Conservation (phyloP, 345 rosid genomes). For the Trapa incisa region DNA sequence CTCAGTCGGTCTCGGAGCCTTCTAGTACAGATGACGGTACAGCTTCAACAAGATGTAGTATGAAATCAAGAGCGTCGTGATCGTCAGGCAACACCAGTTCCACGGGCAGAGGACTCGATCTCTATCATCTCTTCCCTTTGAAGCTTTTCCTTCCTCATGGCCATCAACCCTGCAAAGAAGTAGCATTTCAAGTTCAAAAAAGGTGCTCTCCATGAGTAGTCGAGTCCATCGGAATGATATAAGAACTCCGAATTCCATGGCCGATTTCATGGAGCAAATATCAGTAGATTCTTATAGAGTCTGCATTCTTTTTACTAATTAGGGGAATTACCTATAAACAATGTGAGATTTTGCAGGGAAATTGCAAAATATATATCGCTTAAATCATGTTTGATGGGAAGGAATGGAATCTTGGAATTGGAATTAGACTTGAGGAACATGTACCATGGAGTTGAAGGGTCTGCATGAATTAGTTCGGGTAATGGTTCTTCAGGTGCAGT, state of each 20-base stretch:
- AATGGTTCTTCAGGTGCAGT: constrained; percentile 3
- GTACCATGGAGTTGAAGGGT: neutral
- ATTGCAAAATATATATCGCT: too few relatives aligned
- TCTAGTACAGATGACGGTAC: constrained; percentile 9
- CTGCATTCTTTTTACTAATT: too few relatives aligned
- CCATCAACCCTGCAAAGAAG: constrained; percentile 1
- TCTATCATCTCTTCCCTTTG: neutral
- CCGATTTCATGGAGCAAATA: neutral
- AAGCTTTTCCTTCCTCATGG: too few relatives aligned
- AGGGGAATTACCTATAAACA: too few relatives aligned
- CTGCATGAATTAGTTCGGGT: neutral
- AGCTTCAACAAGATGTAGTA: constrained; percentile 22
- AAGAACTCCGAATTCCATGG: too few relatives aligned
- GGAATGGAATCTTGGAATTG: too few relatives aligned
- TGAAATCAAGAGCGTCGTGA: constrained; percentile 15
- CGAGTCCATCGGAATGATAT: too few relatives aligned
- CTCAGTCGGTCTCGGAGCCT: neutral
- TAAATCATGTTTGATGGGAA: too few relatives aligned
- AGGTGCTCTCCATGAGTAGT: too few relatives aligned
- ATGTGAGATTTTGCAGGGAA: too few relatives aligned
- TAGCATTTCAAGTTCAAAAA: neutral
- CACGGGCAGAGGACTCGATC: constrained; percentile 7
- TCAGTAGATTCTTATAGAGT: neutral
- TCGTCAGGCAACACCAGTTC: constrained; percentile 13
- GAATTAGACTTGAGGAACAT: neutral